These are phyloP conservation scores for Hippophae gyantsensis DNA, from an alignment of 306 rosid genomes.

Conservation along the genomic window DNA sequence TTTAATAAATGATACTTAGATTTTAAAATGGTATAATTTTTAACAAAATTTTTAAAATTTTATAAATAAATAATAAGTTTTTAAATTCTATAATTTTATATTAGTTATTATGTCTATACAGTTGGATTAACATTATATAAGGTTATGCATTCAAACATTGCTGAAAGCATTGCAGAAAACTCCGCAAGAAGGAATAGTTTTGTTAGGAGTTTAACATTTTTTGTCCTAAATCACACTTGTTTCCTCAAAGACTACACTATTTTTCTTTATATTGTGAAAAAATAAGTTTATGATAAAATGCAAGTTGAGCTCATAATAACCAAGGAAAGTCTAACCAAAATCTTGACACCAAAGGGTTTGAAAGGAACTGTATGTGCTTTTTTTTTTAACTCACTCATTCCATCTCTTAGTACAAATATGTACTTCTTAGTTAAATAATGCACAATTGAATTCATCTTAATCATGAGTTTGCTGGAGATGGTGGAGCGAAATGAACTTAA, in stretches of 20 bases:
- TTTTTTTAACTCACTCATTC: constrained; percentile 2
- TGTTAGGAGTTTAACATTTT: constrained; percentile 9
- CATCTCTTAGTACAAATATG: not conserved
- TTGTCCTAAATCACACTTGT: constrained; percentile 3
- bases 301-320: constrained; percentile 63
- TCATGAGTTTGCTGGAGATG: constrained; percentile 63
- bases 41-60: no score
- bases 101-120: no score
- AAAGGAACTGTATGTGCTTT: constrained; percentile 71
- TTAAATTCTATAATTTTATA: no score
- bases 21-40: no score
- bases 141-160: not conserved
- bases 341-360: constrained; percentile 72
- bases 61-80: no score
- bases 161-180: constrained; percentile 91
- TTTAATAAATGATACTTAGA: no score
- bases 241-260: constrained; percentile 8
- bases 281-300: constrained; percentile 93
- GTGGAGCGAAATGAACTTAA: constrained; percentile 68
- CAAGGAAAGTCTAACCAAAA: constrained; percentile 52
- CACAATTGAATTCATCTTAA: constrained; percentile 11
- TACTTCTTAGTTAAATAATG: not conserved
- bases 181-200: constrained; percentile 74
- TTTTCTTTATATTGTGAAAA: constrained; percentile 6
- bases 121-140: no score